Evolutionary conservation across 164 flowering plant species (phyloP).

Genomic region (Nymphaea thermarum): DNA sequence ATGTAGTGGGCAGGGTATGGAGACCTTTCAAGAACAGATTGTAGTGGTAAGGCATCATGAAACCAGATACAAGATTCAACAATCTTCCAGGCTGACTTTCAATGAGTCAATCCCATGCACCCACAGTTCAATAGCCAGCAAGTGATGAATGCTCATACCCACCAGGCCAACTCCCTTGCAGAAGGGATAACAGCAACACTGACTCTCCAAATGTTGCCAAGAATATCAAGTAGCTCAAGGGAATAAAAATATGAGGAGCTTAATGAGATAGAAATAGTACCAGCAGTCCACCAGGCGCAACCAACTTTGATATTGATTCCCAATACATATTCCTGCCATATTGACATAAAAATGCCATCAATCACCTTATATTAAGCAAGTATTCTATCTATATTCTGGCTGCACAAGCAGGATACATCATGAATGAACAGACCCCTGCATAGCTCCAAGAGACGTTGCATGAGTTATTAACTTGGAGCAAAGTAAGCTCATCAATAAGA

Average conservation of each 20-base stretch:
- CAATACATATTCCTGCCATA: constrained; percentile 84
- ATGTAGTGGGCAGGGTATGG: too few relatives aligned
- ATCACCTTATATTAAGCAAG: not conserved
- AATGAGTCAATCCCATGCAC: too few relatives aligned
- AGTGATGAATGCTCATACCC: not conserved
- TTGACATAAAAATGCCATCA: not conserved
- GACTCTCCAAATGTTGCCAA: not conserved
- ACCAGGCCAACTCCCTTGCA: not conserved
- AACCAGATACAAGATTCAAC: too few relatives aligned
- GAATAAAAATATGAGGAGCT: not conserved
- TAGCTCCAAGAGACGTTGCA: too few relatives aligned
- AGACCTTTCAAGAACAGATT: too few relatives aligned
- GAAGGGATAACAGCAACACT: too few relatives aligned
- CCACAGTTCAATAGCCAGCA: too few relatives aligned
- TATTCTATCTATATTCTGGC: not conserved
- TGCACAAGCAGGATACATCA: not conserved
- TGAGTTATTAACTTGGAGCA: too few relatives aligned
- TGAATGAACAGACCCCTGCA: too few relatives aligned
- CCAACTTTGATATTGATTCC: constrained; percentile 74
- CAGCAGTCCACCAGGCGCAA: constrained; percentile 78
- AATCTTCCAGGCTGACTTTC: too few relatives aligned
- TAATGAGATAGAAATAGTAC: constrained; percentile 22
- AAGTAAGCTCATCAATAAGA: too few relatives aligned
- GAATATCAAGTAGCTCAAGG: not conserved
- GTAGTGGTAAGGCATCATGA: too few relatives aligned